Base-by-base conservation (phyloP, 768 basidiomycete genomes). In the Mycena vulgaris region DNA sequence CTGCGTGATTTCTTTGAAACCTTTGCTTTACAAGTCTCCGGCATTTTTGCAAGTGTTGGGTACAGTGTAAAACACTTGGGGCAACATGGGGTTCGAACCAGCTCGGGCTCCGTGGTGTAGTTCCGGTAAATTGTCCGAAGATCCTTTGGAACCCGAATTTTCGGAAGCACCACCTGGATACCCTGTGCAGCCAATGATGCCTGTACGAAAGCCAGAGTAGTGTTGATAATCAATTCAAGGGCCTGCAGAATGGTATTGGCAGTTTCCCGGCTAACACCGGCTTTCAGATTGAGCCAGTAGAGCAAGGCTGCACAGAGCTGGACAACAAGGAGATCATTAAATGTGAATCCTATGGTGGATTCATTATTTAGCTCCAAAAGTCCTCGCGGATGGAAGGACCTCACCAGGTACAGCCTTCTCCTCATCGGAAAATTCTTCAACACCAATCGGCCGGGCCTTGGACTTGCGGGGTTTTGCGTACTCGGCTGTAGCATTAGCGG, bases 11-110 rank as follows among this genome's bases (percentile, higher is more conserved):
- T 6, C 25, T 42, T 59, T 13, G 66, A 67, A 6, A 48, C n/a
- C 40, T 49, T 67, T 23, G 45, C 30, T 39, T 47, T 52, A 33
- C 66, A 67, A 19, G 13, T 2, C 16, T 59, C 57, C 19, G 66
- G 66, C 23, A 51, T 49, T 16, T 37, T 31, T 39, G 11, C 25
- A 2, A 67, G 47, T 3, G 35, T 27, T 35, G 60, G 60, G 31
- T 30, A 16, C 7, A 35, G 33, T 5, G 33, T 35, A 35, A 6
- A 35, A 13, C 33, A 35, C 33, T 35, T 35, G 33, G 33, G 33
- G 13, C 33, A 35, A 35, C 33, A 35, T 5, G 33, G 33, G 5
- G 40, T 55, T 0, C 63, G 39, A 16, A 47, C n/a, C 16, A 64
- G 25, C 17, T 64, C 52, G 13, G 63, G 63, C 14, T 64, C 63